Conservation (phyloP, 2,329 filamentous ascomycete genomes). For the Penicillium sp. region DNA sequence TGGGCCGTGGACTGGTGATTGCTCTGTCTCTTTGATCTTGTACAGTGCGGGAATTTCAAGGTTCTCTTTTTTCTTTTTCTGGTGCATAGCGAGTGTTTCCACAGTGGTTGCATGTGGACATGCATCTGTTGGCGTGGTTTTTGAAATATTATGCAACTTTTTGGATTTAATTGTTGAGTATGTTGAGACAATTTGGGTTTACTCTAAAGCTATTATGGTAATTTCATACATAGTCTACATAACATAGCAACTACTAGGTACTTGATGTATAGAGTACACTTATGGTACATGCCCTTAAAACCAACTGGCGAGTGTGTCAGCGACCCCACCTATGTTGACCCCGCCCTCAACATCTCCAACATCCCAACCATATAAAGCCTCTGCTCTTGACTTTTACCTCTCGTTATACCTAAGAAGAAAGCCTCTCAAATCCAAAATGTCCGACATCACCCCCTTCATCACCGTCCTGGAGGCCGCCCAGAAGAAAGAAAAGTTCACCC, state of each 20-base stretch:
- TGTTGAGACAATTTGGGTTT: background rate
- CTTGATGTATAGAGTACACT: background rate
- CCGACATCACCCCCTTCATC: constrained; percentile 27
- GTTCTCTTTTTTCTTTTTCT: background rate
- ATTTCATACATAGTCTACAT: background rate
- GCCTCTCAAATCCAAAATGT: constrained; percentile 23
- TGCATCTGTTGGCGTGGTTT: background rate
- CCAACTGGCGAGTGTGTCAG: constrained; percentile 16
- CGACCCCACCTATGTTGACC: constrained; percentile 7
- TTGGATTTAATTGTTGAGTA: background rate
- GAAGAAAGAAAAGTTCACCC: constrained; percentile 28
- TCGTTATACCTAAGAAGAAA: background rate
- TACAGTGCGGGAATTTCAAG: background rate
- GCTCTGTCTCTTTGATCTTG: background rate
- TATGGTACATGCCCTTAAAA: background rate
- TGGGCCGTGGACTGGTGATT: constrained; percentile 86
- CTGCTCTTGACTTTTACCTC: background rate
- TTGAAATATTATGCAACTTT: background rate
- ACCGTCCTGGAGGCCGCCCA: constrained; percentile 27
- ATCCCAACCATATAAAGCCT: constrained; percentile 7
- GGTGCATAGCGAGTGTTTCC: constrained; percentile 19
- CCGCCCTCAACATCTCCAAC: constrained; percentile 13
- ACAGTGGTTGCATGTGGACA: background rate
- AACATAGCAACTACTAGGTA: background rate
- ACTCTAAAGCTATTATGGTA: background rate